phyloP scores from a whole-genome alignment of 1,284 basidiomycete species.

The Heimioporus retisporus region DNA sequence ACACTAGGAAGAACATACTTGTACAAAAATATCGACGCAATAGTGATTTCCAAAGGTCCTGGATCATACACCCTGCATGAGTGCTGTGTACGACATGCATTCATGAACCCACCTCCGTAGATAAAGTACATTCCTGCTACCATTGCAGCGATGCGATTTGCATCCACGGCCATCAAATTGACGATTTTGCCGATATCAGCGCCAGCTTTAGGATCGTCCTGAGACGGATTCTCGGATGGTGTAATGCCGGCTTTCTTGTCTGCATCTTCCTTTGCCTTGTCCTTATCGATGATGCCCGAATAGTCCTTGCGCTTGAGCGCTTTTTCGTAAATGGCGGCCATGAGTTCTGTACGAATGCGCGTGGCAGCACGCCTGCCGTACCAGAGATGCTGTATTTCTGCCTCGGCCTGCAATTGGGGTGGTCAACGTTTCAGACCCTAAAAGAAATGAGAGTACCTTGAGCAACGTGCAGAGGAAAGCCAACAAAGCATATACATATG shows the following conservation, averaged over 20 bases:
- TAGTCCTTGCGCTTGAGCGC: constrained; percentile 88
- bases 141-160: constrained; percentile 65
- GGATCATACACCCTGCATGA: constrained; percentile 3
- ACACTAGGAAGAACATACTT: constrained; percentile 57
- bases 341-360: constrained; percentile 68
- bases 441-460: constrained; percentile 46
- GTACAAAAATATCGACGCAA: constrained; percentile 84
- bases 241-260: constrained; percentile 30
- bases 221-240: constrained; percentile 26
- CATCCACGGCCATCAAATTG: constrained; percentile 81
- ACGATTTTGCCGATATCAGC: constrained; percentile 84
- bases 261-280: constrained; percentile 42
- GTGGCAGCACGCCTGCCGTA: constrained; percentile 67
- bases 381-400: constrained; percentile 77
- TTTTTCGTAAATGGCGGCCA: constrained; percentile 90
- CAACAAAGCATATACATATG: constrained; percentile 71
- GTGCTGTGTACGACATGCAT: background rate
- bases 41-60: constrained; percentile 85
- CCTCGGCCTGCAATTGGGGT: constrained; percentile 51
- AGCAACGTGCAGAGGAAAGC: constrained; percentile 62
- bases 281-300: constrained; percentile 77
- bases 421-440: background rate
- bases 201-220: constrained; percentile 70
- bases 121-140: constrained; percentile 68
- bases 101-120: constrained; percentile 61